These are phyloP conservation scores for Penicillium sp. DNA, from an alignment of 2,329 filamentous ascomycete species.

Conservation along the genomic window DNA sequence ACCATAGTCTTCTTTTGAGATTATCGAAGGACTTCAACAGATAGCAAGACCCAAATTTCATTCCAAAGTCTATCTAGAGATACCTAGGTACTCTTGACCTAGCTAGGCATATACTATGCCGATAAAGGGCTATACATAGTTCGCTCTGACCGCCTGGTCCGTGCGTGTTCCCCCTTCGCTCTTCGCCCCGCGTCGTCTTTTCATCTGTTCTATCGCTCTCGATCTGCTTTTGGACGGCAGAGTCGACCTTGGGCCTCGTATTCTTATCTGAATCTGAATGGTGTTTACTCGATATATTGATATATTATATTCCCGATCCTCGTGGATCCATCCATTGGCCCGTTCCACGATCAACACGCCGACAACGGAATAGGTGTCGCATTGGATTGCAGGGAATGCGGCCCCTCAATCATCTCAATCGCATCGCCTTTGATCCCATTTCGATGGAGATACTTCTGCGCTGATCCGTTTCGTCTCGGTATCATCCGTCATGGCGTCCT, in stretches of 20 bases:
- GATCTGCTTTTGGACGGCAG: conserved; percentile 16
- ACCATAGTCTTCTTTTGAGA: too few species aligned
- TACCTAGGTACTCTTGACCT: too few species aligned
- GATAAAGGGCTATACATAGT: too few species aligned
- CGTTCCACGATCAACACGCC: conserved; percentile 17
- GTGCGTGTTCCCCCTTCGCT: conserved; percentile 23
- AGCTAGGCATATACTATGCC: too few species aligned
- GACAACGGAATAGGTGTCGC: conserved; percentile 6
- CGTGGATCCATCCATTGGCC: conserved; percentile 16
- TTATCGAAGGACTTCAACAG: too few species aligned
- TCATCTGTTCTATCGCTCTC: conserved; percentile 18
- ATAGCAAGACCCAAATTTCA: too few species aligned
- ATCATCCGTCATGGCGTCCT: conserved; percentile 40
- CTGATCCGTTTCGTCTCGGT: conserved; percentile 35
- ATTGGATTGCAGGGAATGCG: conserved; percentile 34
- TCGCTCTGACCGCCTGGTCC: conserved; percentile 26
- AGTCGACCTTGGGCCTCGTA: conserved; percentile 9
- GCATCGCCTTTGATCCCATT: conserved; percentile 26
- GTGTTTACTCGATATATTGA: conserved; percentile 3
- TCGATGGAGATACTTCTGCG: conserved; percentile 40
- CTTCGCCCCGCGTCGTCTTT: conserved; percentile 22
- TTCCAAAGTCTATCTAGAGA: too few species aligned
- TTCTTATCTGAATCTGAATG: conserved; percentile 10
- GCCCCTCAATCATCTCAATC: conserved; percentile 27
- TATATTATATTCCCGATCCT: conserved; percentile 8